Evolutionary conservation across 805 yeast genomes (phyloP), one percentile per base, ranked within the genome.

Genomic region (Kuraishia borneana): DNA sequence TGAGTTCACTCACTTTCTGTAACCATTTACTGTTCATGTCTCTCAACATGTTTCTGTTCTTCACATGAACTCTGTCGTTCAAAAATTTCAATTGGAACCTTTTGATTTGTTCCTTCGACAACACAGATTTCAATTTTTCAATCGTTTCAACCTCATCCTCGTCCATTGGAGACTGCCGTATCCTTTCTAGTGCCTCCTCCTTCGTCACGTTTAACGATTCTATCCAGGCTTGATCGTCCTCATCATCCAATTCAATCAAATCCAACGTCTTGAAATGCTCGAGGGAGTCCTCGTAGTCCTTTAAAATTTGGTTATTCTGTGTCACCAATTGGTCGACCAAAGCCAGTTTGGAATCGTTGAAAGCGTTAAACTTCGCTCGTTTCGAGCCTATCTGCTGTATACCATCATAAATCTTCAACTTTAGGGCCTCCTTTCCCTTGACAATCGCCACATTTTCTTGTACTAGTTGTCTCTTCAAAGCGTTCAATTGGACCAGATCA

Each of bases 51-150:
- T 37, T 32, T 5, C 47, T 39, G 34, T 54, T 51, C 4, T 43
- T 33, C 31, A 45, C 46, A 31, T 48, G 47, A 17, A 45, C 43
- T 20, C 43, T 40, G 30, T 53, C 56, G 29, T 44, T 47, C 36
- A 54, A 37, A 30, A 47, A 45, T 20, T 44, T 42, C n/a, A 54
- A 37, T 33, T 40, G 43, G 36, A 55, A 56, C 34, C 50, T 50
- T n/a, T 40, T 37, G 4, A 42, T 27, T 30, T 50, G 48, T 7
- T 46, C 49, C 21, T 43, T 39, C 26, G 21, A 35, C 41, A 27
- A 33, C 32, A 14, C 20, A 5, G 10, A 20, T 14, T 14, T 18
- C 7, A 28, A 12, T 20, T 10, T 6, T 5, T 28, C 20, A 17
- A 17, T 25, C n/a, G 20, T n/a, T 14, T 18, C 23, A 25, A 7